phyloP scores from a whole-genome alignment of 2,329 filamentous ascomycete genomes.

The Eurotiales sp. region DNA sequence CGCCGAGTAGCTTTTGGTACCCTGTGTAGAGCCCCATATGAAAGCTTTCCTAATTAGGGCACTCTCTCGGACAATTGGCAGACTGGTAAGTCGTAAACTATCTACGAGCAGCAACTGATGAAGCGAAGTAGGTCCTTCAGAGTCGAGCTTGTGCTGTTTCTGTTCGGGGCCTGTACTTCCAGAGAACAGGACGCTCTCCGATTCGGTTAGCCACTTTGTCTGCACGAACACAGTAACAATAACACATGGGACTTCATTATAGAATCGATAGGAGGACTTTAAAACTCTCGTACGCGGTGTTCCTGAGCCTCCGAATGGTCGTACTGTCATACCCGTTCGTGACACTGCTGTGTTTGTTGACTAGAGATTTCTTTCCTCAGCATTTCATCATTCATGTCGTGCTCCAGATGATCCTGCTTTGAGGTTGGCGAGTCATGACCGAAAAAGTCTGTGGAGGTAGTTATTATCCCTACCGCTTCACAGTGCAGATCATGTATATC shows the following conservation, averaged over 20 bases:
- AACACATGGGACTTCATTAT: too few species aligned
- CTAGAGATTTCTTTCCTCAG: background rate
- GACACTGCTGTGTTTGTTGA: background rate
- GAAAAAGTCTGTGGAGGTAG: background rate
- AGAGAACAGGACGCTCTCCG: too few species aligned
- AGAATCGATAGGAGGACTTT: too few species aligned
- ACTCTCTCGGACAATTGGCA: background rate
- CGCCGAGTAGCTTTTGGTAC: background rate
- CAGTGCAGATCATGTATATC: too few species aligned
- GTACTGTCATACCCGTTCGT: slow-evolving; percentile 5
- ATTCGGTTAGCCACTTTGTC: too few species aligned
- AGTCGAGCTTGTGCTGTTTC: too few species aligned
- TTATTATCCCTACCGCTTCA: too few species aligned
- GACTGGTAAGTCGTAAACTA: too few species aligned
- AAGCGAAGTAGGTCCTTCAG: too few species aligned
- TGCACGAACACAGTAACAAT: too few species aligned
- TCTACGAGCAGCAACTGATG: too few species aligned
- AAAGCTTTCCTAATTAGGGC: background rate
- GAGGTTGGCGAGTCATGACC: background rate
- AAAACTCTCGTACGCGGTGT: background rate
- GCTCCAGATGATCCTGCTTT: background rate
- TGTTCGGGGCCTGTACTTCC: too few species aligned
- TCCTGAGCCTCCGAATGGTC: slow-evolving; percentile 11
- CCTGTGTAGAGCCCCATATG: background rate
- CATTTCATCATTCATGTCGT: background rate